Conservation (phyloP, 2,329 filamentous ascomycete genomes). For the Hymenoscyphus albidus region DNA sequence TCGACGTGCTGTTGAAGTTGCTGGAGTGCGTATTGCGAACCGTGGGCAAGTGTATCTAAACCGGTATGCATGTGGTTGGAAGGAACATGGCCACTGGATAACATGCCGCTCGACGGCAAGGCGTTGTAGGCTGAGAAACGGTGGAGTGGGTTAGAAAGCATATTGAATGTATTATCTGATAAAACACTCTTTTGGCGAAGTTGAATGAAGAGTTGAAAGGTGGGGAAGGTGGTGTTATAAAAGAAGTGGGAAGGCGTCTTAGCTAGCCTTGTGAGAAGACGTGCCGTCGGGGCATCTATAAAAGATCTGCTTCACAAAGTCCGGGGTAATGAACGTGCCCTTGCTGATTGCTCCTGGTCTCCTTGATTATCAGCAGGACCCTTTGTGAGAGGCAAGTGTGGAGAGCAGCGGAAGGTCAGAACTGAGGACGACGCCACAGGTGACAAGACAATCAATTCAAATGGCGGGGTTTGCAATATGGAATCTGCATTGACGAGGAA, state of each 20-base stretch:
- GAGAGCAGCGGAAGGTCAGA: slow-evolving; percentile 18
- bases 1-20: slow-evolving; percentile 60
- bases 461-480: slow-evolving; percentile 31
- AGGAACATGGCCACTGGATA: slow-evolving; percentile 52
- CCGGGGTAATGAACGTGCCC: slow-evolving; percentile 19
- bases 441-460: slow-evolving; percentile 28
- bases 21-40: slow-evolving; percentile 70
- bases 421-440: slow-evolving; percentile 26
- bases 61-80: slow-evolving; percentile 49
- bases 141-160: slow-evolving; percentile 62
- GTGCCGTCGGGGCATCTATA: slow-evolving; percentile 28
- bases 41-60: slow-evolving; percentile 65
- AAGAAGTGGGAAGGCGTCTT: slow-evolving; percentile 25
- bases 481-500: slow-evolving; percentile 26
- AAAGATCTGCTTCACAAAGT: slow-evolving; percentile 24
- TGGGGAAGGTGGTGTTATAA: slow-evolving; percentile 14
- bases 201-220: slow-evolving; percentile 15
- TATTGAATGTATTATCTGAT: slow-evolving; percentile 37
- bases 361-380: slow-evolving; percentile 31
- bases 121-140: slow-evolving; percentile 59
- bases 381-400: slow-evolving; percentile 26
- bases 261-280: slow-evolving; percentile 14
- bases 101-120: slow-evolving; percentile 51
- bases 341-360: slow-evolving; percentile 10
- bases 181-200: slow-evolving; percentile 13